These are phyloP conservation scores for Akanthomyces lecanii DNA, from an alignment of 2,329 filamentous ascomycete species.

Conservation along the genomic window DNA sequence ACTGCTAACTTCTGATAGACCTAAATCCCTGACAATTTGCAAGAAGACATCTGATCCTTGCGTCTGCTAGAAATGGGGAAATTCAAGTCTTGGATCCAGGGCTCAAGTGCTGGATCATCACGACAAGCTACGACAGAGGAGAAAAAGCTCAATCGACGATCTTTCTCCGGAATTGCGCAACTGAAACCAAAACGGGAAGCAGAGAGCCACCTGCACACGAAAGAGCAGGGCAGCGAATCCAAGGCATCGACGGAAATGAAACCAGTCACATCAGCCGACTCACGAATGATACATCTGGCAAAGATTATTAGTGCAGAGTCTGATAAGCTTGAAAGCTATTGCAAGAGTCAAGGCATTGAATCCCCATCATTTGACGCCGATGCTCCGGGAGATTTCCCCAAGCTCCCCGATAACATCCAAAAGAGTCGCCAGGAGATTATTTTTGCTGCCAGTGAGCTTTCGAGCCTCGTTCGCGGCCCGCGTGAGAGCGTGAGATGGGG, in stretches of 20 bases:
- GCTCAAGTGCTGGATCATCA: slow-evolving; percentile 9
- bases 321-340: slow-evolving; percentile 45
- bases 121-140: slow-evolving; percentile 4
- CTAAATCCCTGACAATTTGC: not conserved
- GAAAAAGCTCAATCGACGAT: slow-evolving; percentile 15
- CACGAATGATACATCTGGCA: slow-evolving; percentile 43
- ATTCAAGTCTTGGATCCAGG: slow-evolving; percentile 16
- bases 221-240: not conserved
- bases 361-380: slow-evolving; percentile 44
- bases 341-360: slow-evolving; percentile 38
- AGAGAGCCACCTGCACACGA: not conserved
- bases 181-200: slow-evolving; percentile 4
- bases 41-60: not conserved
- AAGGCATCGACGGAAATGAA: slow-evolving; percentile 11
- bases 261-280: slow-evolving; percentile 23
- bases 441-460: slow-evolving; percentile 45
- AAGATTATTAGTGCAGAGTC: slow-evolving; percentile 45
- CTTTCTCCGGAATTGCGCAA: slow-evolving; percentile 7
- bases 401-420: slow-evolving; percentile 42
- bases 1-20: not conserved
- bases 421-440: slow-evolving; percentile 44
- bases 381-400: slow-evolving; percentile 43
- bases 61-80: slow-evolving; percentile 7
- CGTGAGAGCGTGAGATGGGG: slow-evolving; percentile 49
- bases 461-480: slow-evolving; percentile 45